These are phyloP conservation scores for Leishmania arabica DNA, from an alignment of 208 protist species.

Conservation along the genomic window DNA sequence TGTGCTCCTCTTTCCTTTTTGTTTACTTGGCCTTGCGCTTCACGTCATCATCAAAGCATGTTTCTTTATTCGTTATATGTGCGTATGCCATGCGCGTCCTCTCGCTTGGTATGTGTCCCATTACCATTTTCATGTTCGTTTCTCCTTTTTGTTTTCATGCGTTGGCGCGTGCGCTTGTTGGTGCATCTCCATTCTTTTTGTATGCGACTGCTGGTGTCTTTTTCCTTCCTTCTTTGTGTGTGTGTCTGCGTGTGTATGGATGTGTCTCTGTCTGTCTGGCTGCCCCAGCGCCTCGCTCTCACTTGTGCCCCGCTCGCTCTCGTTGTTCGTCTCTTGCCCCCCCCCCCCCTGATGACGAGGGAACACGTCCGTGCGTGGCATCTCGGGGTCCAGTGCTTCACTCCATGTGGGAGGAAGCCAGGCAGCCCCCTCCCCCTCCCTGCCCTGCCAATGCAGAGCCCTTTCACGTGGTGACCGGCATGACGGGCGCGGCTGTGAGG, in stretches of 20 bases:
- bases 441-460: too few species aligned
- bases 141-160: background rate
- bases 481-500: too few species aligned
- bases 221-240: background rate
- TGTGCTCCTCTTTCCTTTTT: background rate
- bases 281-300: background rate
- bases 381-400: too few species aligned
- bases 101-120: background rate
- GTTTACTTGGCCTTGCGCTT: background rate
- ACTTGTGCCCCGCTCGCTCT: background rate
- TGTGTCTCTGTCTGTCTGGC: background rate
- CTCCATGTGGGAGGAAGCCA: too few species aligned
- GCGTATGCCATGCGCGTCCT: background rate
- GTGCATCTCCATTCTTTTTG: background rate
- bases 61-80: background rate
- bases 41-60: background rate
- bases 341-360: background rate
- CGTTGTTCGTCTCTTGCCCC: too few species aligned
- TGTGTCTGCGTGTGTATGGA: background rate
- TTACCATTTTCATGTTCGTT: slow-evolving; percentile 10
- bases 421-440: too few species aligned
- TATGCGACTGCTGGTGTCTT: background rate
- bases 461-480: too few species aligned
- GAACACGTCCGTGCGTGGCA: background rate
- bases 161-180: background rate